Base-by-base conservation (phyloP, 2,329 filamentous ascomycete species). In the Ascochyta viciae-villosae region DNA sequence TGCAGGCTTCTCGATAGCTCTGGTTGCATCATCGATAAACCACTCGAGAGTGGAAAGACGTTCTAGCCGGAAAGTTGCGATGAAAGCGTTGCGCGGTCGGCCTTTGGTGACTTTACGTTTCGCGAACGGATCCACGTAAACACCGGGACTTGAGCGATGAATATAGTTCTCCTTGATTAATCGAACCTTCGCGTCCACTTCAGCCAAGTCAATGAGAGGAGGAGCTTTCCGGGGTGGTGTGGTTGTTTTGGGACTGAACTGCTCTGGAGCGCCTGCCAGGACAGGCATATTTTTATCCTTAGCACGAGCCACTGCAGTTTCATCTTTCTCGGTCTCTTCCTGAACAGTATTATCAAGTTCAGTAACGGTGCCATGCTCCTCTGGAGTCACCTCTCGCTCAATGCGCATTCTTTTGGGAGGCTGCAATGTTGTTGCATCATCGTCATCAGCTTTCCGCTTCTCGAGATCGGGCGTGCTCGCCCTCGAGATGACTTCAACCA, bases 101-200 rank as follows among this genome's bases (percentile, higher is more conserved):
- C 80, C 80, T 37, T 69, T 66, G 23, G 37, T 62, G 57, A 64
- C 64, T 54, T 62, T 73, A 41, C 53, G 66, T n/a, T 76, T 78
- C 15, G 77, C 77, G 23, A 76, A 77, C n/a, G 78, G 78, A 54
- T 82, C 76, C 48, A 81, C 66, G 56, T 80, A 80, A 0, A 81
- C 49, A 0, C 78, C 78, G 33, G 77, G 71, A 4, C 62, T 58
- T 8, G 63, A 47, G 26, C 70, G 70, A n/a, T 63, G 60, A 24
- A 68, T 56, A n/a, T 76, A 69, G 9, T 67, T 63, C 6, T 64
- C 60, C 31, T 73, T 64, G 15, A 72, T 61, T 22, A 39, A n/a
- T n/a, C 22, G 43, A 6, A 53, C 35, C 31, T 42, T 49, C 9
- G 23, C 37, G 24, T 50, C 41, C 4, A 40, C 34, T 23, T 44